A percentile compares a stretch with the other conserved stretches of the same genome.
Conservation (phyloP, 208 protist species). For the Leishmania mexicana region DNA sequence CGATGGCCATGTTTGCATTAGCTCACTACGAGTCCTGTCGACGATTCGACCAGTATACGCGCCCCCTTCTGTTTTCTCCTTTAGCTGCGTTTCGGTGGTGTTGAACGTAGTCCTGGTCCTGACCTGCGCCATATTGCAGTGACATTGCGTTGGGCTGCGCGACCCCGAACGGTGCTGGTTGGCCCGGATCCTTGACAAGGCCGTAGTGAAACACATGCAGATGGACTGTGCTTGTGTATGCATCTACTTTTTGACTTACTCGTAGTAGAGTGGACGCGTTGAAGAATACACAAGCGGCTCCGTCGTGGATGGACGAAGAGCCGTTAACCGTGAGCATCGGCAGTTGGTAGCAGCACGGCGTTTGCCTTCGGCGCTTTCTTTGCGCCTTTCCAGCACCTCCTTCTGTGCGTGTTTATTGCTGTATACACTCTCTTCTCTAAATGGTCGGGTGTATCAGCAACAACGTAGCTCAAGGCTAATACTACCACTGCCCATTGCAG, state of each 20-base stretch:
- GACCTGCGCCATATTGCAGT: background rate
- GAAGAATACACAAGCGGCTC: background rate
- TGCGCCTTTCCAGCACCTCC: background rate
- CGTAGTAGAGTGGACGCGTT: background rate
- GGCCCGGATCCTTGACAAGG: background rate
- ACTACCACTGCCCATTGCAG: background rate
- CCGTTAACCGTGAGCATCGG: background rate
- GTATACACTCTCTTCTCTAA: background rate
- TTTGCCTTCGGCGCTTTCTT: background rate
- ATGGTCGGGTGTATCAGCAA: background rate
- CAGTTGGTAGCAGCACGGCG: background rate
- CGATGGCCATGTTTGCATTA: background rate
- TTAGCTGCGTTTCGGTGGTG: background rate
- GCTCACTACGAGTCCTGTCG: background rate
- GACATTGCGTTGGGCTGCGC: background rate
- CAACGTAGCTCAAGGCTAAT: background rate
- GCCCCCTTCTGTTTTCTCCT: background rate
- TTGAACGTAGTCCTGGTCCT: background rate
- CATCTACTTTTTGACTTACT: background rate
- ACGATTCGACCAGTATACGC: background rate
- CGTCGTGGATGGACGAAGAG: background rate
- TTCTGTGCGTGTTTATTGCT: background rate
- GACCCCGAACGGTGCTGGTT: background rate
- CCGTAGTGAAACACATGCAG: background rate
- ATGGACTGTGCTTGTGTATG: background rate